These are phyloP conservation scores for Nidula niveotomentosa DNA, from an alignment of 1,284 basidiomycete genomes.

Conservation along the genomic window DNA sequence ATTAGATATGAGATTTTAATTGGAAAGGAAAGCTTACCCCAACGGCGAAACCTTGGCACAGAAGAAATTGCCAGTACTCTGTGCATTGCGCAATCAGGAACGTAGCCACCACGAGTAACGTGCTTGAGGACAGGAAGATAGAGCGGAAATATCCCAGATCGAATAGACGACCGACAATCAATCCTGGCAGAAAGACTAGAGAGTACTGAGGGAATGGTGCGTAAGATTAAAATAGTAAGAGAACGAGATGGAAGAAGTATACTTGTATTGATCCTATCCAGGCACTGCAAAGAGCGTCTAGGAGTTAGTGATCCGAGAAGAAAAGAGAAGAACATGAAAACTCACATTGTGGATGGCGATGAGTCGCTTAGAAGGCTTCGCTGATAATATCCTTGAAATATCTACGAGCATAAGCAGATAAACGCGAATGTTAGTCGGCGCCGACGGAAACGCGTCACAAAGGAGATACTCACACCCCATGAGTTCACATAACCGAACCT, in stretches of 20 bases:
- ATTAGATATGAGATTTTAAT: background rate
- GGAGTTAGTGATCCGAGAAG: background rate
- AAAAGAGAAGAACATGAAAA: slow-evolving; percentile 5
- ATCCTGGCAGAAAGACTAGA: slow-evolving; percentile 41
- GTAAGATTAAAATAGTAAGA: background rate
- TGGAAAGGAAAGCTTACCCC: slow-evolving; percentile 34
- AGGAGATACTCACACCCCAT: slow-evolving; percentile 38
- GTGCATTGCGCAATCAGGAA: slow-evolving; percentile 57
- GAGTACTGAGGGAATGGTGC: slow-evolving; percentile 20
- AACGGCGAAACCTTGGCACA: slow-evolving; percentile 52
- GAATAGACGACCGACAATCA: slow-evolving; percentile 54
- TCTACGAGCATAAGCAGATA: slow-evolving; percentile 21
- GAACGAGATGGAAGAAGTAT: slow-evolving; percentile 3
- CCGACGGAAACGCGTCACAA: background rate
- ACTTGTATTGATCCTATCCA: slow-evolving; percentile 79
- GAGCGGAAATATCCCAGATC: slow-evolving; percentile 56
- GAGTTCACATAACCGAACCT: slow-evolving; percentile 47
- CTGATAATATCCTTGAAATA: slow-evolving; percentile 57
- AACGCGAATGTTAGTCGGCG: background rate
- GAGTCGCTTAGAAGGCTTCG: slow-evolving; percentile 33
- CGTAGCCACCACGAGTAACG: slow-evolving; percentile 45
- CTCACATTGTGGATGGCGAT: slow-evolving; percentile 57
- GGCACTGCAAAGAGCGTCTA: slow-evolving; percentile 35
- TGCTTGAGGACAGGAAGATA: slow-evolving; percentile 41
- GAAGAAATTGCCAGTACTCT: slow-evolving; percentile 58